phyloP scores from a whole-genome alignment of 176 grass and related monocot species.

The Dendrocalamus sinicus region DNA sequence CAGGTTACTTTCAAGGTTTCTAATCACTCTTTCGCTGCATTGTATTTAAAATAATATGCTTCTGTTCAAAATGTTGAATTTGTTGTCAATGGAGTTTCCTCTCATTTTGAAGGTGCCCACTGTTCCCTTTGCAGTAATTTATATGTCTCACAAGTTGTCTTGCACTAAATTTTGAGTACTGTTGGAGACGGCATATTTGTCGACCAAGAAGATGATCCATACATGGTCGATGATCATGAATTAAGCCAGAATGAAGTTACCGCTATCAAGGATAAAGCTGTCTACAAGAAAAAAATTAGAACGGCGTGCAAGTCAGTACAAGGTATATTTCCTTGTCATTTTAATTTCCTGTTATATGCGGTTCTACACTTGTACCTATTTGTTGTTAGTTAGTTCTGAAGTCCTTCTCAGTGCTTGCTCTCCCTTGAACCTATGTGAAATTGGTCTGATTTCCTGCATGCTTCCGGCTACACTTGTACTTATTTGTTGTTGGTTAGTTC shows the following conservation, averaged over 20 bases:
- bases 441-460: neutral
- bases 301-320: slow-evolving; percentile 82
- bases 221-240: slow-evolving; percentile 88
- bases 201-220: slow-evolving; percentile 81
- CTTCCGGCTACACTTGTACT: too few species aligned
- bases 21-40: slow-evolving; percentile 8
- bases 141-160: slow-evolving; percentile 24
- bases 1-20: neutral
- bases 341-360: slow-evolving; percentile 22
- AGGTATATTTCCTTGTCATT: slow-evolving; percentile 58
- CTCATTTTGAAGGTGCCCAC: neutral
- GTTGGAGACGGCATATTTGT: slow-evolving; percentile 90
- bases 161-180: slow-evolving; percentile 65
- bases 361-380: neutral
- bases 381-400: neutral
- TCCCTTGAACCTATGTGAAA: neutral
- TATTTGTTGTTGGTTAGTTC: too few species aligned
- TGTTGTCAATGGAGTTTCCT: neutral
- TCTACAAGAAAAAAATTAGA: slow-evolving; percentile 88
- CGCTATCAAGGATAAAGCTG: slow-evolving; percentile 88
- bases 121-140: slow-evolving; percentile 23
- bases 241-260: slow-evolving; percentile 76
- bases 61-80: slow-evolving; percentile 18
- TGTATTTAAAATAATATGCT: neutral
- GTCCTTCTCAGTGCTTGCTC: slow-evolving; percentile 4